A percentile compares a stretch with the other conserved stretches of the same genome.
These are phyloP conservation scores for Rhodotorula sp. DNA, from an alignment of 1,284 basidiomycete species.

Conservation along the genomic window DNA sequence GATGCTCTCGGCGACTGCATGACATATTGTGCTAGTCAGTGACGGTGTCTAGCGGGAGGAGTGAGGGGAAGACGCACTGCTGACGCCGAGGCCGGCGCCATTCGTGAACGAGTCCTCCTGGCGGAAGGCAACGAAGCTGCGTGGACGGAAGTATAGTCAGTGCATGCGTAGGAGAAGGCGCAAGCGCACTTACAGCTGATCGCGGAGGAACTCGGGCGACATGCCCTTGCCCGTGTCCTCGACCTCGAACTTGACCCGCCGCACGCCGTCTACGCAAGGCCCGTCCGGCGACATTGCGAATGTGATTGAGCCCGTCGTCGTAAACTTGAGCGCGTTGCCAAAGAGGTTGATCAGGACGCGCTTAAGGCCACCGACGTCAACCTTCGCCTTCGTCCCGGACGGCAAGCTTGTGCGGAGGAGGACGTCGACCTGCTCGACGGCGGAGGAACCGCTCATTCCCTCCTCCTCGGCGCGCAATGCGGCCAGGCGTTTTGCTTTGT, in stretches of 20 bases:
- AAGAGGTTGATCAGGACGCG: slow-evolving; percentile 19
- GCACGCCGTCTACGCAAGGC: not conserved
- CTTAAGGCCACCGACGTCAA: slow-evolving; percentile 22
- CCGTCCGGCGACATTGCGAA: not conserved
- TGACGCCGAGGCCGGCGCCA: slow-evolving; percentile 32
- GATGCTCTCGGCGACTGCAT: slow-evolving; percentile 7
- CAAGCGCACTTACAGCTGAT: slow-evolving; percentile 1
- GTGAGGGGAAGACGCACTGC: not conserved
- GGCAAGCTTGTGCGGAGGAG: slow-evolving; percentile 1
- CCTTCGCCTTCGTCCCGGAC: not conserved
- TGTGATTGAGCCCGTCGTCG: slow-evolving; percentile 8
- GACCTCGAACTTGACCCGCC: slow-evolving; percentile 10
- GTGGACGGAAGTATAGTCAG: not conserved
- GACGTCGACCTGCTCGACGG: slow-evolving; percentile 6
- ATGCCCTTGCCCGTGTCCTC: slow-evolving; percentile 23
- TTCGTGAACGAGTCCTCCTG: slow-evolving; percentile 30
- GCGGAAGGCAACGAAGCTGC: slow-evolving; percentile 16
- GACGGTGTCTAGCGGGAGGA: fast-evolving
- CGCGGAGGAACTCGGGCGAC: slow-evolving; percentile 10
- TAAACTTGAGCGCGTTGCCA: slow-evolving; percentile 22
- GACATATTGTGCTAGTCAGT: not conserved
- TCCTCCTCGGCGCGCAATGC: not conserved
- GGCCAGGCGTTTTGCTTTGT: not conserved
- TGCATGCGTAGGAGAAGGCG: not conserved
- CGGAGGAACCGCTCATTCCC: no score